Conservation (phyloP, 805 yeast genomes). For the Komagataella mondaviorum region DNA sequence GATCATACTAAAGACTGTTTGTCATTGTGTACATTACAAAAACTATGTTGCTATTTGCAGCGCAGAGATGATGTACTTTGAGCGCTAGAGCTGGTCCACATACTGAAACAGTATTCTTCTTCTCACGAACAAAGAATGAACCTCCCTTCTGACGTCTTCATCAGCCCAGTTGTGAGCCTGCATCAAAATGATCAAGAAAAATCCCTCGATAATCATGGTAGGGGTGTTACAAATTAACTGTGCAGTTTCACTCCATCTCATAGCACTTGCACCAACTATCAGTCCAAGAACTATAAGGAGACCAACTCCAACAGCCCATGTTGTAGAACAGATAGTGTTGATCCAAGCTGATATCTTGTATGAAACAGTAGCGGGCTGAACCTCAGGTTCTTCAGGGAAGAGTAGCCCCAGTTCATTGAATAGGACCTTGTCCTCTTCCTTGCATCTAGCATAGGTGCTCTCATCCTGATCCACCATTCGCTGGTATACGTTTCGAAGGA, state of each 20-base stretch:
- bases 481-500: conserved; percentile 22
- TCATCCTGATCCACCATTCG: conserved; percentile 11
- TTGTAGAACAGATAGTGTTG: conserved; percentile 17
- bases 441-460: conserved; percentile 12
- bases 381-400: conserved; percentile 5
- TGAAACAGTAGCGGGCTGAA: neutral
- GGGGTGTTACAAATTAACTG: conserved; percentile 27
- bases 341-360: conserved; percentile 10
- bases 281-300: conserved; percentile 16
- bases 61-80: neutral
- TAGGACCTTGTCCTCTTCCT: conserved; percentile 18
- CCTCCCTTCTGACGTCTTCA: neutral
- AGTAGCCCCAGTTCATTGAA: conserved; percentile 15
- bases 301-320: conserved; percentile 18
- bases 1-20: no score
- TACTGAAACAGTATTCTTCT: neutral
- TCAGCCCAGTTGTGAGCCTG: conserved; percentile 20
- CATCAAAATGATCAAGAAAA: conserved; percentile 22
- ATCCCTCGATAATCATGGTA: conserved; percentile 29
- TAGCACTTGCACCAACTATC: conserved; percentile 17
- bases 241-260: conserved; percentile 25
- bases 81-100: neutral
- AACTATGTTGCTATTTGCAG: no score
- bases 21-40: no score
- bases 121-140: neutral